These are phyloP conservation scores for Plenodomus biglobosus DNA, from an alignment of 2,329 filamentous ascomycete species.

Conservation along the genomic window DNA sequence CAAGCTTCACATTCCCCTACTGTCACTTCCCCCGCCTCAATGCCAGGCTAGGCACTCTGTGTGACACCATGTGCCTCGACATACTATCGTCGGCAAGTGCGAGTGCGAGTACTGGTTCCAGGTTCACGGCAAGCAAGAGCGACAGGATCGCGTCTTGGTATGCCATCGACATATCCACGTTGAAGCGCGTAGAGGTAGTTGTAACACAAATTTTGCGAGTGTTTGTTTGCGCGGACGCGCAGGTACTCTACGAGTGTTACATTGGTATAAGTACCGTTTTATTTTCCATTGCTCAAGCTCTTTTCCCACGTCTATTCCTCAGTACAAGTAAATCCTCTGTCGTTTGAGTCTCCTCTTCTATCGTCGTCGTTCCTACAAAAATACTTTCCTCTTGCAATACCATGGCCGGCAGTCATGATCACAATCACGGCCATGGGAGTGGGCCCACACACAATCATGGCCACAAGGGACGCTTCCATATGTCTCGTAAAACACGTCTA, in stretches of 20 bases:
- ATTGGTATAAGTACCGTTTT: too few species aligned
- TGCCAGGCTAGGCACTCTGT: not conserved
- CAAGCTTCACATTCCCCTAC: not conserved
- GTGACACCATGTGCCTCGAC: not conserved
- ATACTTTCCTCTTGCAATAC: not conserved
- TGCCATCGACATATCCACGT: constrained; percentile 11
- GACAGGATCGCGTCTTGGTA: constrained; percentile 14
- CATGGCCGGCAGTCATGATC: constrained; percentile 19
- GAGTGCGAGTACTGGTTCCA: constrained; percentile 4
- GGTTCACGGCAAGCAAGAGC: constrained; percentile 8
- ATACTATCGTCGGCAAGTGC: not conserved
- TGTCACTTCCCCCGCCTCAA: not conserved
- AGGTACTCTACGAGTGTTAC: not conserved
- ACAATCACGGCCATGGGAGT: constrained; percentile 1
- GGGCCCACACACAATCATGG: constrained; percentile 5
- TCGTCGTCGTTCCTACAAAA: not conserved
- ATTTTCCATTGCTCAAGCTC: too few species aligned
- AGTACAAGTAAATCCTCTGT: not conserved
- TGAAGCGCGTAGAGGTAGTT: not conserved
- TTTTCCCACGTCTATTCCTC: too few species aligned
- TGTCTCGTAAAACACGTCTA: constrained; percentile 38
- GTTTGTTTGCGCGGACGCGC: not conserved
- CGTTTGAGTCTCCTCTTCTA: not conserved
- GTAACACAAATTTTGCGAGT: not conserved
- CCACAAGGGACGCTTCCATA: constrained; percentile 19